A percentile compares a stretch with the other conserved stretches of the same genome.
Evolutionary conservation across 1,139 yeast genomes (phyloP).

Genomic region (Suhomyces panamericanus): DNA sequence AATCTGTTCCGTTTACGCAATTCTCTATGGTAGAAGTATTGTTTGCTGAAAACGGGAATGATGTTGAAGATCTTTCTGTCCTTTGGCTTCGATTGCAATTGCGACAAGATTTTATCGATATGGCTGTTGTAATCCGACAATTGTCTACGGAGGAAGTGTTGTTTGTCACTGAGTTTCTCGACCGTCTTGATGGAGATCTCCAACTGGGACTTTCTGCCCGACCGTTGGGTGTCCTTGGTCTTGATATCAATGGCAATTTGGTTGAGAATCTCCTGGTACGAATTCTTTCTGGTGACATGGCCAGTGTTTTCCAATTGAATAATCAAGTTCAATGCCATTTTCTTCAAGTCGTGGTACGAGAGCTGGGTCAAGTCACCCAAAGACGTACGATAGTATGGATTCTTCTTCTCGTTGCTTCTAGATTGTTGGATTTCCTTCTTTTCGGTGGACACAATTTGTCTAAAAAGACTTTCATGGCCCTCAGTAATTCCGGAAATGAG

Average conservation of each 20-base stretch:
- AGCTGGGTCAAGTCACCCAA: conserved; percentile 56
- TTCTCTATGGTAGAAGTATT: conserved; percentile 75
- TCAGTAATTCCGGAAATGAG: conserved; percentile 70
- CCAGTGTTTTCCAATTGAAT: conserved; percentile 75
- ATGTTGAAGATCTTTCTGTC: conserved; percentile 53
- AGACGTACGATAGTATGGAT: conserved; percentile 42
- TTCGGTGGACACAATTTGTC: conserved; percentile 55
- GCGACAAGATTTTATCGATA: conserved; percentile 63
- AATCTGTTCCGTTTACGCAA: conserved; percentile 65
- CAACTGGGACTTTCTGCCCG: conserved; percentile 61
- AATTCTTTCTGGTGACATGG: conserved; percentile 61
- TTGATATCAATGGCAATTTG: conserved; percentile 84
- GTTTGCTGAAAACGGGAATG: conserved; percentile 70
- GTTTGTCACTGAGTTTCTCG: conserved; percentile 60
- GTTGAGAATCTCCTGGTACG: conserved; percentile 77
- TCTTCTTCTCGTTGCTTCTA: conserved; percentile 25
- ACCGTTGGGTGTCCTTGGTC: conserved; percentile 70
- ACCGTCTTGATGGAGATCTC: conserved; percentile 60
- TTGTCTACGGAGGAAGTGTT: conserved; percentile 58
- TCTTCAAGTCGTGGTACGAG: conserved; percentile 76
- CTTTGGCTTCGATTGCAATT: conserved; percentile 58
- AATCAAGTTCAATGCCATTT: conserved; percentile 70
- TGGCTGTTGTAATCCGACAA: conserved; percentile 67
- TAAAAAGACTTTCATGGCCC: conserved; percentile 64
- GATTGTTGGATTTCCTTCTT: conserved; percentile 27